Conservation (phyloP, 2,329 filamentous ascomycete species). For the Aspergillus proliferans region DNA sequence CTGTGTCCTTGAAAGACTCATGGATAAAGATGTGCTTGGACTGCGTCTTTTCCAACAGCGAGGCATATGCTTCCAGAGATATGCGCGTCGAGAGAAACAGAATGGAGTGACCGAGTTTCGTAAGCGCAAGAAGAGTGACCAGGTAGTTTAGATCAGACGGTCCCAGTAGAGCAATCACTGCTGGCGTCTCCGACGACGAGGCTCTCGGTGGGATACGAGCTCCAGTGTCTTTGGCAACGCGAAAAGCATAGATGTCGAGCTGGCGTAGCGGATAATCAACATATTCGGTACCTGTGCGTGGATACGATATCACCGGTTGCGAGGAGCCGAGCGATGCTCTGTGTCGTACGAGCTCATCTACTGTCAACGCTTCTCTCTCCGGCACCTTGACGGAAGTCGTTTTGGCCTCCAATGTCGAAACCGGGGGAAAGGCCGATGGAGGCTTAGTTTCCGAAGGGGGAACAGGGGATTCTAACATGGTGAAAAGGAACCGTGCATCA, state of each 20-base stretch:
- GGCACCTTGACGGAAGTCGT: background rate
- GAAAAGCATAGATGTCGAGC: constrained; percentile 33
- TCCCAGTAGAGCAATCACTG: constrained; percentile 47
- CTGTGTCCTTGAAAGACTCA: constrained; percentile 17
- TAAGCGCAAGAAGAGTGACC: constrained; percentile 49
- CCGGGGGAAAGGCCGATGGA: background rate
- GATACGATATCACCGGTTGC: constrained; percentile 40
- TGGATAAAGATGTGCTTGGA: constrained; percentile 31
- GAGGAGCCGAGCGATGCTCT: constrained; percentile 31
- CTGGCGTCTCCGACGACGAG: constrained; percentile 21
- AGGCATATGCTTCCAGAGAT: constrained; percentile 45
- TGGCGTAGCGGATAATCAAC: constrained; percentile 44
- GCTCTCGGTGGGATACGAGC: constrained; percentile 16
- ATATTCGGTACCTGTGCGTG: constrained; percentile 39
- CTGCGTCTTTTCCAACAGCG: constrained; percentile 41
- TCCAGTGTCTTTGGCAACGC: constrained; percentile 25
- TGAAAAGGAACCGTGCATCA: background rate
- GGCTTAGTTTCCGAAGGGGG: background rate
- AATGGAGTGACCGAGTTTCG: constrained; percentile 50
- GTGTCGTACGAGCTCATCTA: constrained; percentile 36
- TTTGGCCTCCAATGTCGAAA: constrained; percentile 1
- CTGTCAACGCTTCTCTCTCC: constrained; percentile 19
- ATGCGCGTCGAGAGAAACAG: constrained; percentile 52
- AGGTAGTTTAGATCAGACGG: constrained; percentile 52
- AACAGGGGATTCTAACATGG: background rate